Conservation (phyloP, 768 basidiomycete genomes). For the Lanmaoa pseudosensibilis region DNA sequence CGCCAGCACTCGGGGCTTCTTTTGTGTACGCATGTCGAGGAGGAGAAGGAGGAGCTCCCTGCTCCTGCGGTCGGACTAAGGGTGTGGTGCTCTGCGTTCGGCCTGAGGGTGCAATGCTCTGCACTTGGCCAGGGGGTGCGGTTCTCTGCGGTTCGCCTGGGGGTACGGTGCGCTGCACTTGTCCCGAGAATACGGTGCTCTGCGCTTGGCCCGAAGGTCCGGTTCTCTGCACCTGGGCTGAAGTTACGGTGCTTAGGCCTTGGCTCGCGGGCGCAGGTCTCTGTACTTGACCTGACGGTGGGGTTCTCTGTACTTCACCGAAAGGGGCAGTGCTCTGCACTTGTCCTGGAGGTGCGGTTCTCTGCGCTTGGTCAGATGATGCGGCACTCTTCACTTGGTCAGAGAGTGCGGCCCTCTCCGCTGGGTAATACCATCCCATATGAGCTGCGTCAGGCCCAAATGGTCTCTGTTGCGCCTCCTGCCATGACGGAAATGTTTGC, state of each 20-base stretch:
- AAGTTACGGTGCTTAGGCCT: too few relatives aligned
- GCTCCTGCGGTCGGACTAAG: not conserved
- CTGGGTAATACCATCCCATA: constrained; percentile 6
- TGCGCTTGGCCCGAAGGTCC: not conserved
- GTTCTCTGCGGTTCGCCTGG: not conserved
- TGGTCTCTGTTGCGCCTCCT: not conserved
- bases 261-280: not conserved
- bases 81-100: not conserved
- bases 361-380: not conserved
- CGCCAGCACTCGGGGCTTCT: not conserved
- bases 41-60: not conserved
- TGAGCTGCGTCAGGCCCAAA: not conserved
- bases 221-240: not conserved
- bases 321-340: not conserved
- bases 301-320: not conserved
- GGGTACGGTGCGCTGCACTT: not conserved
- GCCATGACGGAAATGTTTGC: constrained; percentile 11
- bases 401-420: not conserved
- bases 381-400: constrained; percentile 1
- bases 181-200: not conserved
- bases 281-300: not conserved
- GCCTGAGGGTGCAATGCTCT: not conserved
- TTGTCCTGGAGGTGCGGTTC: not conserved
- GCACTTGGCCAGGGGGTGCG: not conserved
- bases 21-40: constrained; percentile 6